Percentiles rank a stretch among this genome's conserved stretches.
Conservation (phyloP, 768 basidiomycete species). For the Rhizopogon vesiculosus region DNA sequence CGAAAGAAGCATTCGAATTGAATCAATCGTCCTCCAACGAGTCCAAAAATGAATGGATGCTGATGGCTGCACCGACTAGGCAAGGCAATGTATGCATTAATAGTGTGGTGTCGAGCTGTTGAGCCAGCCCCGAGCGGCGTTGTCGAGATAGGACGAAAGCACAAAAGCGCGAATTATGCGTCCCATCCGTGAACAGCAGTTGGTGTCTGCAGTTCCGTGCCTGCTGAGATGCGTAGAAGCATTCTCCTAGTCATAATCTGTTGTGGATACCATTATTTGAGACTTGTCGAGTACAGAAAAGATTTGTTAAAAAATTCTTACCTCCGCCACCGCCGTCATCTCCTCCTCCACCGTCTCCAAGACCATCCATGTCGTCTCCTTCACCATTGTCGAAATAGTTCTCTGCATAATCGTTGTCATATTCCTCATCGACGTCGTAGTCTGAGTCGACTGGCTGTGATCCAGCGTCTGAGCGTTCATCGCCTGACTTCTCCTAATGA, state of each 20-base stretch:
- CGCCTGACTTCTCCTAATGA: conserved; percentile 61
- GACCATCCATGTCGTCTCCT: conserved; percentile 73
- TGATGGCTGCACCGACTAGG: neutral
- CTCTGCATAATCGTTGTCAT: conserved; percentile 87
- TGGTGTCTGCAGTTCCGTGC: neutral
- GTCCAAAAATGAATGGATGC: neutral
- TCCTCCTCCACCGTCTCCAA: conserved; percentile 64
- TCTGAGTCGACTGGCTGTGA: conserved; percentile 66
- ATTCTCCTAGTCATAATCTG: conserved; percentile 22
- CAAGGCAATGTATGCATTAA: neutral
- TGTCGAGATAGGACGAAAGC: no score
- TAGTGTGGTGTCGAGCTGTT: neutral
- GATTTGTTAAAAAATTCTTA: conserved; percentile 6
- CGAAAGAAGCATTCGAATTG: neutral
- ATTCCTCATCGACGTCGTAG: conserved; percentile 87
- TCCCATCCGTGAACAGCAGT: neutral
- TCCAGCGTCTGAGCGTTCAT: conserved; percentile 63
- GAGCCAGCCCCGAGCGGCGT: no score
- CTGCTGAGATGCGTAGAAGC: neutral
- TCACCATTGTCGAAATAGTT: conserved; percentile 93
- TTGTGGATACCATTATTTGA: neutral
- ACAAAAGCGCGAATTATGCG: neutral
- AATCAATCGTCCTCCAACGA: no score
- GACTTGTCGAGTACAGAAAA: neutral
- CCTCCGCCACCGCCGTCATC: conserved; percentile 62